Percentiles rank a stretch among this genome's conserved stretches.
Conservation (phyloP, 495 filamentous ascomycete species). For the Durotheca rogersii region DNA sequence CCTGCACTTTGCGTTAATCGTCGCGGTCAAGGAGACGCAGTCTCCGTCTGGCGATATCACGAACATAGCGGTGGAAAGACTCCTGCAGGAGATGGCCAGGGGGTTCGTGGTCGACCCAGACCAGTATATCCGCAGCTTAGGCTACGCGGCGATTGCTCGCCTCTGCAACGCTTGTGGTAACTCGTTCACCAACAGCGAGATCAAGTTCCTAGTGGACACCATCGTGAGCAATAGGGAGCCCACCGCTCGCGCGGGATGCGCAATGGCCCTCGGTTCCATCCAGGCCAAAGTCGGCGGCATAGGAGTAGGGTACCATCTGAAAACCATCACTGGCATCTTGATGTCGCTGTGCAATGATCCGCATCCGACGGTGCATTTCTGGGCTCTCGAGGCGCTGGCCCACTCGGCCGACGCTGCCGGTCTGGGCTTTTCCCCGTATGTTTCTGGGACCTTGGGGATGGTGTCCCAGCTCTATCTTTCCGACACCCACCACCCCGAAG, state of each 20-base stretch:
- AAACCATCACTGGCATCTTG: slow-evolving; percentile 90
- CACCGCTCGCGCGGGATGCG: slow-evolving; percentile 88
- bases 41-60: slow-evolving; percentile 73
- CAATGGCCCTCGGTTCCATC: slow-evolving; percentile 88
- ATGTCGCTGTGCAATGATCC: slow-evolving; percentile 96
- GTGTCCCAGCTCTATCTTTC: slow-evolving; percentile 86
- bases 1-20: slow-evolving; percentile 75
- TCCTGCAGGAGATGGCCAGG: slow-evolving; percentile 80
- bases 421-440: slow-evolving; percentile 84
- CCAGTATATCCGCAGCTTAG: slow-evolving; percentile 79
- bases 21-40: slow-evolving; percentile 75
- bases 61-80: slow-evolving; percentile 75
- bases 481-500: slow-evolving; percentile 87
- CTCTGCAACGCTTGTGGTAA: slow-evolving; percentile 89
- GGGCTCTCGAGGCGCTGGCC: slow-evolving; percentile 86
- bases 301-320: slow-evolving; percentile 96
- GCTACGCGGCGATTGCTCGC: slow-evolving; percentile 83
- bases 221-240: slow-evolving; percentile 93
- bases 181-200: slow-evolving; percentile 79
- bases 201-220: slow-evolving; percentile 89
- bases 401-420: slow-evolving; percentile 91
- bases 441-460: slow-evolving; percentile 88
- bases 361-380: slow-evolving; percentile 94
- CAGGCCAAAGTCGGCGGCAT: slow-evolving; percentile 95
- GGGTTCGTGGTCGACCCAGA: slow-evolving; percentile 78